These are phyloP conservation scores for Thelonectria rubi DNA, from an alignment of 2,329 filamentous ascomycete species.

Conservation along the genomic window DNA sequence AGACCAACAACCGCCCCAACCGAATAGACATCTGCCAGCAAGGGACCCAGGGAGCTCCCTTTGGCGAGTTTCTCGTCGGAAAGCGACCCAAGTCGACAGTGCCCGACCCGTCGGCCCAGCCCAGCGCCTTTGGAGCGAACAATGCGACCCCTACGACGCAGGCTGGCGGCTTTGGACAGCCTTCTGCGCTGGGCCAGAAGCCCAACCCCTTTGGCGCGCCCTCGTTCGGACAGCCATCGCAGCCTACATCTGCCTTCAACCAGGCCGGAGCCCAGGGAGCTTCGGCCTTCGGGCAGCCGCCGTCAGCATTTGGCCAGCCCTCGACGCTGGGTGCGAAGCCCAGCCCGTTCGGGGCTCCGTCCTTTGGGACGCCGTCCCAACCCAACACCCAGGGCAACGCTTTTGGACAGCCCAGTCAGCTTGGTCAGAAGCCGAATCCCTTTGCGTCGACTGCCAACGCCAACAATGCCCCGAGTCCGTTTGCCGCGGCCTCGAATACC, in stretches of 20 bases:
- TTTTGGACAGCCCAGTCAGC: slow-evolving; percentile 49
- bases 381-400: slow-evolving; percentile 36
- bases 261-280: slow-evolving; percentile 23
- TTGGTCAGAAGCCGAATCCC: slow-evolving; percentile 51
- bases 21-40: slow-evolving; percentile 70
- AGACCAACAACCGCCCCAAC: slow-evolving; percentile 75
- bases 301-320: slow-evolving; percentile 54
- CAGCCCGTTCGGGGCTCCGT: slow-evolving; percentile 48
- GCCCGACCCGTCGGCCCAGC: slow-evolving; percentile 42
- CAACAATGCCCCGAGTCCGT: slow-evolving; percentile 24
- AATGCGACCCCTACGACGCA: slow-evolving; percentile 40
- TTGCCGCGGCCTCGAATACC: slow-evolving; percentile 31
- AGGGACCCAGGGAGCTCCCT: slow-evolving; percentile 54
- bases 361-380: slow-evolving; percentile 50
- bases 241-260: slow-evolving; percentile 40
- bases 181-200: slow-evolving; percentile 56
- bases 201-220: slow-evolving; percentile 42
- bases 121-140: slow-evolving; percentile 55
- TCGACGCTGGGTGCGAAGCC: slow-evolving; percentile 46
- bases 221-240: slow-evolving; percentile 51
- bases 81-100: slow-evolving; percentile 42
- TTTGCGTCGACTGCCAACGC: slow-evolving; percentile 43
- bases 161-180: slow-evolving; percentile 44
- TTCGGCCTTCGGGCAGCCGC: slow-evolving; percentile 52
- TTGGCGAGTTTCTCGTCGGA: slow-evolving; percentile 56